phyloP scores from a whole-genome alignment of 2,329 filamentous ascomycete genomes.

The Ophiostoma sp. region DNA sequence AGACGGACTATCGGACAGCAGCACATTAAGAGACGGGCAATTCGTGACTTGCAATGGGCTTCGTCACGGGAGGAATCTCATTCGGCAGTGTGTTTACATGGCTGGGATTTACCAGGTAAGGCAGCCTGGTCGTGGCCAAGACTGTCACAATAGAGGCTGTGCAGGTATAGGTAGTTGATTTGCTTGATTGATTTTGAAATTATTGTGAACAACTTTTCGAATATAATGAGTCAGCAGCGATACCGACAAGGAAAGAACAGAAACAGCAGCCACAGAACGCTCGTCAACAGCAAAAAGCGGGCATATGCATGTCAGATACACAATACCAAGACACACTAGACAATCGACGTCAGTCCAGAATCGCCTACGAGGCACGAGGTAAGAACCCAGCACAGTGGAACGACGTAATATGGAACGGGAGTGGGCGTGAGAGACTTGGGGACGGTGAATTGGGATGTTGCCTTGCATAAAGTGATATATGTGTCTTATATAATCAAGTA shows the following conservation, averaged over 20 bases:
- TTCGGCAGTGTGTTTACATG: not conserved
- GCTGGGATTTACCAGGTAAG: not conserved
- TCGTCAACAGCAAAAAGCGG: not conserved
- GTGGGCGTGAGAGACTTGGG: conserved; percentile 1
- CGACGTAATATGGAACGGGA: conserved; percentile 3
- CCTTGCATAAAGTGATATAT: not conserved
- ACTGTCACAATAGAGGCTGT: not conserved
- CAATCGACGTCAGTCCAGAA: not conserved
- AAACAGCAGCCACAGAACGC: not conserved
- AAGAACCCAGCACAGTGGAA: not conserved
- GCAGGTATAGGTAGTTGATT: not conserved
- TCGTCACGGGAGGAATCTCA: not conserved
- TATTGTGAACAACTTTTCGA: too few relatives aligned
- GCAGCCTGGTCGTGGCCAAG: not conserved
- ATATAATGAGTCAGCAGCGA: not conserved
- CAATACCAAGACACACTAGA: conserved; percentile 2
- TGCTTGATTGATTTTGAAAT: not conserved
- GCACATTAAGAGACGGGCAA: not conserved
- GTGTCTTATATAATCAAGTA: not conserved
- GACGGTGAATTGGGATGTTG: conserved; percentile 6
- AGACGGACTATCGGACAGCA: not conserved
- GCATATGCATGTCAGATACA: conserved; percentile 8
- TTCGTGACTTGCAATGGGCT: not conserved
- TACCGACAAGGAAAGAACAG: not conserved
- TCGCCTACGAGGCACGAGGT: not conserved